Evolutionary conservation across 768 basidiomycete species (phyloP), one percentile per base, ranked within the genome.

Genomic region (Boletus edulis): DNA sequence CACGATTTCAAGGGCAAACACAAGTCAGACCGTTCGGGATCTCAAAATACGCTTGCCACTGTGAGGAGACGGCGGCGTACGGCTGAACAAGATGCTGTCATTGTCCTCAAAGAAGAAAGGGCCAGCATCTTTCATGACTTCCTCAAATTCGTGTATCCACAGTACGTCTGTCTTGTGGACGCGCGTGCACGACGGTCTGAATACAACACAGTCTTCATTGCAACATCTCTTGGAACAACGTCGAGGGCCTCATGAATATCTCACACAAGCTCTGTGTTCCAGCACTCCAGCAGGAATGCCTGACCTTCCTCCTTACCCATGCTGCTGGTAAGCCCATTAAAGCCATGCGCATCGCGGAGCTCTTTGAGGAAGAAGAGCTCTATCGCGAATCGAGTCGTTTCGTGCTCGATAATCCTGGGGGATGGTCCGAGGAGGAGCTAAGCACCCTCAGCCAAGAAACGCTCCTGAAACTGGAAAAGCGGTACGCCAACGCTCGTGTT

Each of bases 171-270:
- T 27, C 17, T 51, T 35, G 3, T 39, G 15, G 10, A 24, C 10
- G 6, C 44, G 50, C 2, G 13, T 54, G 50, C 14, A 39, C 41
- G 37, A 46, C 48, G 35, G 46, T 37, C 46, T 56, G 10, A 61
- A 32, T 48, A 34, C 47, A 38, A 39, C 22, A 42, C 62, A 91
- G 89, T 59, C 77, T 95, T 51, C 89, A 94, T 59, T 96, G 94
- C 73, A 91, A 91, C 10, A 94, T 96, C 51, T 89, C 91, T 0
- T 98, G 94, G 92, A 90, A 91, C 62, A 97, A 97, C 68, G 95
- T 93, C 27, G 93, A 92, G 62, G 87, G 87, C 39, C 80, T 93
- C 40, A 89, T 94, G 84, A 91, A 94, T 65, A 87, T 96, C 20
- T 86, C 92, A 3, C 85, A 91, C 71, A 95, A 94, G 66, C 84